Base-by-base conservation (phyloP, 352 stramenopile genomes). In the Pythium pyrilobum region DNA sequence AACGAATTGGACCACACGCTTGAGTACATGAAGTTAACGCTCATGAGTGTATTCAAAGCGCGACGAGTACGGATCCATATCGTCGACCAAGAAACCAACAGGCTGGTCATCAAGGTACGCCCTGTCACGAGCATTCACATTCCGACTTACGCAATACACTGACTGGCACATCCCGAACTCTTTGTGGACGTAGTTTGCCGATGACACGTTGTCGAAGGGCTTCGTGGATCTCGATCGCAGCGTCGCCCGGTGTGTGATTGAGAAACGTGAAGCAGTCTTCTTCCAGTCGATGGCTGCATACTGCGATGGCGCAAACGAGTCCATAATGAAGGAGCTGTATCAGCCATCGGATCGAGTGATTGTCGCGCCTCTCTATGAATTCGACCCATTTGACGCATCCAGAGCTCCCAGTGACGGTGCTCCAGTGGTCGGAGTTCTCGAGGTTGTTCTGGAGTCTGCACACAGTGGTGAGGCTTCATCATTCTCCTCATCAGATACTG, bases 1-100 rank as follows among this genome's bases (percentile, higher is more conserved):
- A 85, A 87, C 34, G 81, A 92, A 51, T 57, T 89, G 1, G 78
- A 92, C 52, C 78, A 89, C 43, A 87, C 79, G 4, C 66, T 89
- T 3, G 81, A 92, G 56, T 79, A 81, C 41, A 52, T 86, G 52
- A 77, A 86, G 58, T 74, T 64, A 15, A 67, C 75, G 0, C 59
- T 92, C 13, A 77, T 64, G 11, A 65, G 61, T 3, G 69, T 76
- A 49, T 92, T 92, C 48, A 69, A 64, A 5, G 79, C 78, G 27
- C 60, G 71, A 1, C 73, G 67, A 57, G 69, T 89, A 6, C 66
- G 79, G 18, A 77, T 92, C n/a, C 89, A 81, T 47, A 66, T 73
- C 4, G 49, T 87, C 0, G 79, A 92, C 31, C 46, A 75, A 10
- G 31, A 55, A 6, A 64, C 65, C 18, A 36, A 61, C 0, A 64